Base-by-base conservation (phyloP, 129 eudicot genomes). In the Helianthus tuberosus region DNA sequence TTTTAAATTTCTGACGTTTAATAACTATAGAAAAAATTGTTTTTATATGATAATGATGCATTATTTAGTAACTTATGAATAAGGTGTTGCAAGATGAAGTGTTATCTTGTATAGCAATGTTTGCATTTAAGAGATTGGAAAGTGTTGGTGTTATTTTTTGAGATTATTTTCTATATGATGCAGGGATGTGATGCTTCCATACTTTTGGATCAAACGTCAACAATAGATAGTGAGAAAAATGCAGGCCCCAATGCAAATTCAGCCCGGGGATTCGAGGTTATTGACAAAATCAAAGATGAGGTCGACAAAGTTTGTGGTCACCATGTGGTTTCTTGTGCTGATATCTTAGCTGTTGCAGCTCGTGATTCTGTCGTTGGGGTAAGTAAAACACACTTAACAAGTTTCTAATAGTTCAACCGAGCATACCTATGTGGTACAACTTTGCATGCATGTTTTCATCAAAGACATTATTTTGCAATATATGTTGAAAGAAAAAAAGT, bases 181-280 rank as follows among this genome's bases (percentile, higher is more conserved):
- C 41, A 82, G 86, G 86, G 86, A 16, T 82, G 86, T 50, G 86
- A 82, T 66, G 86, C 75, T 14, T 82, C 86, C 12, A 23, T 82
- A 29, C 75, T 82, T 38, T 60, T 82, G 46, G 86, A 72, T 53
- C 75, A 72, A 64, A 77, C 82, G 8, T 8, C 82, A 9, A 82
- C 36, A 0, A 62, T 81, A 5, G 63, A 70, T 3, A 59, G 85
- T 17, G 86, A 82, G 35, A 76, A 77, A 58, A 71, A 64, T 16
- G 79, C 86, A 11, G 25, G 7, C 0, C 52, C 86, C 0, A 82
- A 82, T 10, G 53, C 27, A 14, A 49, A 77, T 32, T 82, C 86
- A 1, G 68, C 70, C 8, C 72, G 86, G 58, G 86, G 86, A 47
- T 82, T 82, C 7, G 76, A 72, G 17, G 86, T 82, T 68, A 72